Evolutionary conservation across 2,329 filamentous ascomycete genomes (phyloP).

Genomic region (Fusarium sp.): DNA sequence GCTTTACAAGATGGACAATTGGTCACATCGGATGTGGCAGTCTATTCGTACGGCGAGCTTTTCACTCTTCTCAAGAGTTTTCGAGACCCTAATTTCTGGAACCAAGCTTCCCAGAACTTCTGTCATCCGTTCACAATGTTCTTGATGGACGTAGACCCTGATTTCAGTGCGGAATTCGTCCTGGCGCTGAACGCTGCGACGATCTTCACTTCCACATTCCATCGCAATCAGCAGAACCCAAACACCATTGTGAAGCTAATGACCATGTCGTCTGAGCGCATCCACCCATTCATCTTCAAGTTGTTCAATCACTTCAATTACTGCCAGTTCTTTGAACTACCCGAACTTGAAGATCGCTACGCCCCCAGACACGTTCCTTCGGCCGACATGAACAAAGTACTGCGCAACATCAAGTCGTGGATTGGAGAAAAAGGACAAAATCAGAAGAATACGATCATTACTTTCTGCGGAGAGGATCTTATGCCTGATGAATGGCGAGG

Average conservation of each 20-base stretch:
- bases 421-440: background rate
- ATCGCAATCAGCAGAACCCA: background rate
- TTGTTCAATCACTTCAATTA: background rate
- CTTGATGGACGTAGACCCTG: background rate
- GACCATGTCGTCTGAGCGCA: background rate
- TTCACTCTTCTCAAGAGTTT: background rate
- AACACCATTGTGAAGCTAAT: background rate
- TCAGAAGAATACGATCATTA: background rate
- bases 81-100: background rate
- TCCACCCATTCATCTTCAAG: background rate
- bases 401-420: background rate
- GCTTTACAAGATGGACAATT: background rate
- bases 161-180: background rate
- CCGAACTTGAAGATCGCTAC: background rate
- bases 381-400: background rate
- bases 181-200: background rate
- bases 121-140: background rate
- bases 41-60: background rate
- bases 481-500: background rate
- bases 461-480: background rate
- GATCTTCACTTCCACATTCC: background rate
- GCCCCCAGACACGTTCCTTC: background rate
- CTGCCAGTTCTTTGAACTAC: background rate
- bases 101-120: background rate
- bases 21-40: background rate